Base-by-base conservation (phyloP, 2,329 filamentous ascomycete genomes). In the Penicillium sp. region DNA sequence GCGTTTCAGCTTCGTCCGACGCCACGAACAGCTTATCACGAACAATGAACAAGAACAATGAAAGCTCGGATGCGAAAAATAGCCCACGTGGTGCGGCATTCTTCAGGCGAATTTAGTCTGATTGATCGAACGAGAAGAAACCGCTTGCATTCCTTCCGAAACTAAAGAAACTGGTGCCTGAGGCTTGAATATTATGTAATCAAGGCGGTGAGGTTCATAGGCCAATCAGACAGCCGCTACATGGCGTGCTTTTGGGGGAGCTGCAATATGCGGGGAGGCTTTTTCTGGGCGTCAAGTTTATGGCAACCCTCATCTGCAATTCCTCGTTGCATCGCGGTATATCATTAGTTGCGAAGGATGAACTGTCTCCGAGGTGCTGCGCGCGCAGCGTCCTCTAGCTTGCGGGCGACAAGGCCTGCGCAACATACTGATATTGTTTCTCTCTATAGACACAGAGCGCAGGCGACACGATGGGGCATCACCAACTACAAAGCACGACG, bases 191-290 rank as follows among this genome's bases (percentile, higher is more conserved):
- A 5, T 46, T n/a, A 30, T 16, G 14, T 16, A 30, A 40, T 35
- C n/a, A 21, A 42, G 16, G 38, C 38, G 38, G 38, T 42, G 38
- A 42, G n/a, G 3, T 21, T 3, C 9, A 8, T 4, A 20, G 6
- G 14, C 55, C 55, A 57, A 57, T 57, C 55, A 52, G 48, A 42
- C 20, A 20, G 18, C 48, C 16, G 16, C 2, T n/a, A 24, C 55
- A 57, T 57, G 55, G 30, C 55, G 55, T 57, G 55, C 55, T 56
- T n/a, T 51, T 38, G 54, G 54, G 45, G 28, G 35, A 50, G 45
- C 54, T 51, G 47, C 47, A 45, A 49, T 49, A 48, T 82, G 77
- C 58, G 82, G 79, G 57, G 64, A 58, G 51, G 35, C 16, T 42
- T 42, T 20, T 42, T 42, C 21, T 21, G 16, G 38, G 16, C 11